These are phyloP conservation scores for Candida argentea DNA, from an alignment of 805 yeast species.

Conservation along the genomic window DNA sequence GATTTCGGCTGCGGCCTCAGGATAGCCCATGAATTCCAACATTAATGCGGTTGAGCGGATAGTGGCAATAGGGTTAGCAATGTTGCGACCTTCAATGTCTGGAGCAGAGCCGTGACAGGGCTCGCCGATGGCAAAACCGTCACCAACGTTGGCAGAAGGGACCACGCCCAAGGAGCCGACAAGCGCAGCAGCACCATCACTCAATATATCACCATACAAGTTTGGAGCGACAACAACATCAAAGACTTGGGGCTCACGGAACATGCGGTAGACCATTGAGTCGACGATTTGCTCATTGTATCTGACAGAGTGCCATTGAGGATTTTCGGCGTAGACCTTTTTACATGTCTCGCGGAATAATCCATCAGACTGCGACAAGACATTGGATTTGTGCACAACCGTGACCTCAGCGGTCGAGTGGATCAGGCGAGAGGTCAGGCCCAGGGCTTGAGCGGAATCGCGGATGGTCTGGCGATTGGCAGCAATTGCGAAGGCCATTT, in stretches of 20 bases:
- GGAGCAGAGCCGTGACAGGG: constrained; percentile 99
- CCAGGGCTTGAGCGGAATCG: constrained; percentile 33
- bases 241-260: constrained; percentile 94
- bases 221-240: constrained; percentile 99
- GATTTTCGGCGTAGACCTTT: constrained; percentile 47
- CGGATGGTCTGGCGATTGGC: constrained; percentile 79
- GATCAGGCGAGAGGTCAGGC: constrained; percentile 22
- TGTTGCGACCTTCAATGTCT: constrained; percentile 92
- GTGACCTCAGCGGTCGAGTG: constrained; percentile 59
- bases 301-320: constrained; percentile 48
- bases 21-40: constrained; percentile 93
- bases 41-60: constrained; percentile 94
- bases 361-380: constrained; percentile 86
- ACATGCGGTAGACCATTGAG: constrained; percentile 98
- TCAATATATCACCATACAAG: constrained; percentile 92
- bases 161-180: constrained; percentile 98
- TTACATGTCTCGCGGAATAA: constrained; percentile 84
- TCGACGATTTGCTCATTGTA: constrained; percentile 96
- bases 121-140: constrained; percentile 92
- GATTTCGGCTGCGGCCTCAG: constrained; percentile 83
- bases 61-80: constrained; percentile 95
- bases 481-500: constrained; percentile 88
- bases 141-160: constrained; percentile 97
- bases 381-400: constrained; percentile 95
- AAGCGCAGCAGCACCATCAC: constrained; percentile 97